Conservation (phyloP, 2,329 filamentous ascomycete species). For the Dactylellina cionopaga region DNA sequence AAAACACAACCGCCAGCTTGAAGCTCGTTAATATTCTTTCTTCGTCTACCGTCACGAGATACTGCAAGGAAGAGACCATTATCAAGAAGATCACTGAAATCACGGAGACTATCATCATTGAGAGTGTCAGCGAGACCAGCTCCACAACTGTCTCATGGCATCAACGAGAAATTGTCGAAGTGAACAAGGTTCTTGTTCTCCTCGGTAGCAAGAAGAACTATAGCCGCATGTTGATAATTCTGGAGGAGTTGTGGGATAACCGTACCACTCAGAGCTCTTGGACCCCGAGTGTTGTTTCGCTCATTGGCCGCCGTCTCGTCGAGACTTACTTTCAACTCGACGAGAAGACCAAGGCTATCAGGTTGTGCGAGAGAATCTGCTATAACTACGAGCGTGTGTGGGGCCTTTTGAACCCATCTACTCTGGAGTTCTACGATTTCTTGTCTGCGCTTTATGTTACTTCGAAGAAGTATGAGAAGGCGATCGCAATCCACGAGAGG, state of each 20-base stretch:
- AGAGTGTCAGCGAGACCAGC: slow-evolving; percentile 19
- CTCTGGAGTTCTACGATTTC: slow-evolving; percentile 65
- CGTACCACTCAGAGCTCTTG: slow-evolving; percentile 64
- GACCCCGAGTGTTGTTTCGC: slow-evolving; percentile 64
- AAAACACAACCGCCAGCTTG: slow-evolving; percentile 22
- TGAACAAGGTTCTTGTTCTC: slow-evolving; percentile 32
- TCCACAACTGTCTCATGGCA: slow-evolving; percentile 22
- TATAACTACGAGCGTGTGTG: slow-evolving; percentile 68
- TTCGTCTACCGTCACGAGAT: slow-evolving; percentile 9
- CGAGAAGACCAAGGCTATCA: slow-evolving; percentile 62
- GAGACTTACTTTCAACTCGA: slow-evolving; percentile 66
- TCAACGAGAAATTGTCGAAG: slow-evolving; percentile 7
- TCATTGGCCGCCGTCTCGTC: slow-evolving; percentile 67
- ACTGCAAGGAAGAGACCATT: slow-evolving; percentile 34
- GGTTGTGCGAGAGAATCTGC: slow-evolving; percentile 67
- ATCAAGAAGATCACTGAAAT: slow-evolving; percentile 31
- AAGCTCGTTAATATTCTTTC: slow-evolving; percentile 29
- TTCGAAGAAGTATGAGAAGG: slow-evolving; percentile 60
- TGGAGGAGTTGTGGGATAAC: slow-evolving; percentile 64
- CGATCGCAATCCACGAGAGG: slow-evolving; percentile 53
- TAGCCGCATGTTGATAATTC: slow-evolving; percentile 56
- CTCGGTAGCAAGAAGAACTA: slow-evolving; percentile 28
- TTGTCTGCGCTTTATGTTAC: slow-evolving; percentile 66
- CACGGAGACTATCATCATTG: slow-evolving; percentile 27
- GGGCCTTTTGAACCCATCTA: slow-evolving; percentile 64